phyloP scores from a whole-genome alignment of 345 rosid species.

The Moringa oleifera region DNA sequence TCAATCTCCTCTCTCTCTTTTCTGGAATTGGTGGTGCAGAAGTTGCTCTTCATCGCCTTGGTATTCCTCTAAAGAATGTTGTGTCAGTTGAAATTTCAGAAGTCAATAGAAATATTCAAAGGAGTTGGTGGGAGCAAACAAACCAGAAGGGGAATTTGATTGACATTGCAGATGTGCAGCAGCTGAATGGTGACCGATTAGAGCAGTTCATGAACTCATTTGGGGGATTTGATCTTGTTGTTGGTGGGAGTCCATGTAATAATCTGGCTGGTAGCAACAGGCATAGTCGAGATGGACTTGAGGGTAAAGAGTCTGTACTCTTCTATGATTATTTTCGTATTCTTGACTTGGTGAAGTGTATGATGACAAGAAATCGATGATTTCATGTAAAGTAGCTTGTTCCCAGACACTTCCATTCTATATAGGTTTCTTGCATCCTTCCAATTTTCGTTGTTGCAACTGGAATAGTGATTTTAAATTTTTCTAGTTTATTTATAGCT shows the following conservation, averaged over 20 bases:
- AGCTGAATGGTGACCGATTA: conserved; percentile 34
- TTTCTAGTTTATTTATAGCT: background rate
- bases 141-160: conserved; percentile 68
- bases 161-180: conserved; percentile 48
- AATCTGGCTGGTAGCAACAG: conserved; percentile 89
- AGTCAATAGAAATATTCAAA: conserved; percentile 50
- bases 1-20: conserved; percentile 76
- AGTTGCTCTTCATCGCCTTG: conserved; percentile 79
- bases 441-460: background rate
- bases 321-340: conserved; percentile 72
- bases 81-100: conserved; percentile 72
- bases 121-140: conserved; percentile 89
- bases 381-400: conserved; percentile 6
- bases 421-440: background rate
- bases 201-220: conserved; percentile 39
- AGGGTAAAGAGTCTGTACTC: conserved; percentile 71
- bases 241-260: conserved; percentile 95
- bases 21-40: conserved; percentile 96
- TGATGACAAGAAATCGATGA: conserved; percentile 19
- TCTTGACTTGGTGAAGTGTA: conserved; percentile 45
- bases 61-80: conserved; percentile 57
- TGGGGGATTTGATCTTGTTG: conserved; percentile 82
- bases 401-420: background rate
- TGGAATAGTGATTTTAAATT: background rate
- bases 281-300: conserved; percentile 66